These are phyloP conservation scores for Paracoccidioides brasiliensis DNA, from an alignment of 2,329 filamentous ascomycete genomes.

Conservation along the genomic window DNA sequence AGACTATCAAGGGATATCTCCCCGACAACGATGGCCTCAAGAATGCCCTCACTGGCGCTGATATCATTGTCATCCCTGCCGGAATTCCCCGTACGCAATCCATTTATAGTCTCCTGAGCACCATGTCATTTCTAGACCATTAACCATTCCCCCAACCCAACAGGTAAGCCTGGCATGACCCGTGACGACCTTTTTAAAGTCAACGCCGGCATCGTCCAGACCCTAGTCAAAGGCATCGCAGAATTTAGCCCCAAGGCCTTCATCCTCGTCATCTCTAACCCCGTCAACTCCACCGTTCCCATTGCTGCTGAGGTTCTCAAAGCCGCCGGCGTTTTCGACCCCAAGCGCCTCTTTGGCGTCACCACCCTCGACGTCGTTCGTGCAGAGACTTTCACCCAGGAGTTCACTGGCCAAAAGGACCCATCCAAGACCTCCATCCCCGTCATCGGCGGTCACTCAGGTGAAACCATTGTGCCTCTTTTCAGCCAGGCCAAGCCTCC, in stretches of 20 bases:
- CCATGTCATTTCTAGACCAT: conserved; percentile 7
- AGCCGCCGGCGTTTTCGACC: conserved; percentile 81
- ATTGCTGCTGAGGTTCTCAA: conserved; percentile 97
- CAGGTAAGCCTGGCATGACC: conserved; percentile 98
- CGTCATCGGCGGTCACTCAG: conserved; percentile 93
- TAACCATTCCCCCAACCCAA: conserved; percentile 11
- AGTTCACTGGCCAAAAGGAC: conserved; percentile 68
- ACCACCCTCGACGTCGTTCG: conserved; percentile 97
- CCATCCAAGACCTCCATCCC: conserved; percentile 74
- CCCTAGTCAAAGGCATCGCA: conserved; percentile 75
- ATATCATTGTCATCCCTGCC: conserved; percentile 93
- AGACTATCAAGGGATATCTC: conserved; percentile 82
- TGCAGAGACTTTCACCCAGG: conserved; percentile 89
- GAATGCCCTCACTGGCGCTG: conserved; percentile 77
- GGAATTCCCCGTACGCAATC: conserved; percentile 77
- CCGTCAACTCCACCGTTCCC: conserved; percentile 96
- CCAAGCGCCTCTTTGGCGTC: conserved; percentile 93
- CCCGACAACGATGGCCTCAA: conserved; percentile 76
- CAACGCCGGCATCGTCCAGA: conserved; percentile 96
- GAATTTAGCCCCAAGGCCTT: conserved; percentile 85
- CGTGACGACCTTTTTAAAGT: conserved; percentile 99
- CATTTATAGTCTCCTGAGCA: background rate
- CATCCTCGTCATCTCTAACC: conserved; percentile 96
- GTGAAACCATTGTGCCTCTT: conserved; percentile 93
- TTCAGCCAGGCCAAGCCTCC: conserved; percentile 81